Conservation (phyloP, 179 eudicot genomes). For the Silene coronaria region DNA sequence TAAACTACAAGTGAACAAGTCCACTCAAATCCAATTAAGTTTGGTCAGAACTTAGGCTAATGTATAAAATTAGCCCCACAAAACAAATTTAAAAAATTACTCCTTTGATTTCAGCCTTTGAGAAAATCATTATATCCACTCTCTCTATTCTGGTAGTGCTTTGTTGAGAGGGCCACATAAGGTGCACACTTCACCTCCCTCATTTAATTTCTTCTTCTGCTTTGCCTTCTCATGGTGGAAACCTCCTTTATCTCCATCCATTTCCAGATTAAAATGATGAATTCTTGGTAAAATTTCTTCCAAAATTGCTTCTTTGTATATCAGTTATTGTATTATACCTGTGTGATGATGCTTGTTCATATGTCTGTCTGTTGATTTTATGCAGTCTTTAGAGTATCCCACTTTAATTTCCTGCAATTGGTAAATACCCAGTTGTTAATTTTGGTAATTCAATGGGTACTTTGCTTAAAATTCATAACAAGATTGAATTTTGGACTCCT, state of each 20-base stretch:
- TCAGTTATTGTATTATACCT: neutral
- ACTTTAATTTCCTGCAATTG: conserved; percentile 19
- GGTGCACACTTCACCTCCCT: conserved; percentile 13
- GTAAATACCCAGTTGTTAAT: conserved; percentile 26
- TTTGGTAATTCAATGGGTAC: conserved; percentile 52
- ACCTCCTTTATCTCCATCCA: conserved; percentile 3
- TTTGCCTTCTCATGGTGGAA: conserved; percentile 19
- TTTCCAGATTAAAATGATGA: conserved; percentile 6
- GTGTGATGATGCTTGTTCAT: conserved; percentile 16
- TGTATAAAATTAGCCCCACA: neutral
- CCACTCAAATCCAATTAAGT: too few relatives aligned
- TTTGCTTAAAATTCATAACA: conserved; percentile 63
- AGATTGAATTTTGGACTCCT: conserved; percentile 70
- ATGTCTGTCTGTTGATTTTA: conserved; percentile 8
- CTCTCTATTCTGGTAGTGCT: conserved; percentile 13
- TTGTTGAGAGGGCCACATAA: conserved; percentile 24
- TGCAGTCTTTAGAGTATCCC: conserved; percentile 9
- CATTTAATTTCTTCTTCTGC: neutral
- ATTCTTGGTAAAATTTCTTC: conserved; percentile 15
- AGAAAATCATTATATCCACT: conserved; percentile 16
- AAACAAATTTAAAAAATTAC: neutral
- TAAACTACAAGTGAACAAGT: too few relatives aligned
- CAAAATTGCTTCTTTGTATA: neutral
- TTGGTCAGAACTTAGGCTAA: too few relatives aligned
- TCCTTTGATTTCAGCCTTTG: neutral